Evolutionary conservation across 208 protist genomes (phyloP).

Genomic region (Tritrichomonas musculus): DNA sequence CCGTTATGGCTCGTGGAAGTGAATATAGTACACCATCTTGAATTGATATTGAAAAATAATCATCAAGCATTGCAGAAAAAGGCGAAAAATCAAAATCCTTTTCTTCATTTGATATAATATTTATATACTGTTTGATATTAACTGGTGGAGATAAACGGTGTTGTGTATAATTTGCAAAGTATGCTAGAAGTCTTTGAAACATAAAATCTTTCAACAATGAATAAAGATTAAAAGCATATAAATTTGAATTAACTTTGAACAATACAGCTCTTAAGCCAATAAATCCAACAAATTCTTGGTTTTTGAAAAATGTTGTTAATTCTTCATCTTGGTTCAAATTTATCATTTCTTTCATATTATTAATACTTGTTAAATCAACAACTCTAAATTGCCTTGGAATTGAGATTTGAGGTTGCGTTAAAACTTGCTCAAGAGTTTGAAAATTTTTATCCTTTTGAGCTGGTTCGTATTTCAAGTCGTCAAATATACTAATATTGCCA

Average conservation of each 20-base stretch:
- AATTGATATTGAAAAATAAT: conserved; percentile 17
- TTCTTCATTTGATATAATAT: neutral
- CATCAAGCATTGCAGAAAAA: neutral
- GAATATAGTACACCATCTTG: neutral
- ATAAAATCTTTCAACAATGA: neutral
- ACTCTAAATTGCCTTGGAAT: neutral
- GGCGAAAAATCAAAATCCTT: neutral
- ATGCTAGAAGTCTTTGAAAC: neutral
- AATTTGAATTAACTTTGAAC: neutral
- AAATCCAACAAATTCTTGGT: neutral
- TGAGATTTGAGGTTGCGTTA: neutral
- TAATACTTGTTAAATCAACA: neutral
- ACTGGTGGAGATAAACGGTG: neutral
- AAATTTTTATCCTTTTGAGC: neutral
- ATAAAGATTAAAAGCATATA: neutral
- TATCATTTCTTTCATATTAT: neutral
- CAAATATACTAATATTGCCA: neutral
- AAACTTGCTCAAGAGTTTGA: neutral
- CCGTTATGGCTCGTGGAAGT: neutral
- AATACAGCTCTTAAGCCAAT: neutral
- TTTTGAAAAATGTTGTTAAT: neutral
- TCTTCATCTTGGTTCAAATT: too few species aligned
- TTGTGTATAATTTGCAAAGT: neutral
- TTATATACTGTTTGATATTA: neutral
- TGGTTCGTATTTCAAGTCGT: conserved; percentile 10